Percentiles rank a stretch among this genome's conserved stretches.
These are phyloP conservation scores for Penicillium sp. DNA, from an alignment of 2,329 filamentous ascomycete genomes.

Conservation along the genomic window DNA sequence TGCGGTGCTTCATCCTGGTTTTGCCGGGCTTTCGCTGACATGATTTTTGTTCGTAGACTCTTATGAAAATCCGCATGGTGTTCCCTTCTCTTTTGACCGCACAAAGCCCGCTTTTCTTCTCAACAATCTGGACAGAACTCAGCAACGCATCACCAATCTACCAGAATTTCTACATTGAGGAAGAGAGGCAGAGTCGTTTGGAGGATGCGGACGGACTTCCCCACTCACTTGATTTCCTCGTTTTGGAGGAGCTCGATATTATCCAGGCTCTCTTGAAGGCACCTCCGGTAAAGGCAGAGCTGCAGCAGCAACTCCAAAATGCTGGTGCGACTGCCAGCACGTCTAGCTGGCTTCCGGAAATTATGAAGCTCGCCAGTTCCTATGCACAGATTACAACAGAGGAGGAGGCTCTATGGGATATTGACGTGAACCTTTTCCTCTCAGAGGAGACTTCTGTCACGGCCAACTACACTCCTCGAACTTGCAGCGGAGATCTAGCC, in stretches of 20 bases:
- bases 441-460: constrained; percentile 94
- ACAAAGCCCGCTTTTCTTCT: constrained; percentile 79
- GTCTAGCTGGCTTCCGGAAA: constrained; percentile 78
- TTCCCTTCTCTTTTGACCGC: constrained; percentile 79
- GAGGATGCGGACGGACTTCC: constrained; percentile 90
- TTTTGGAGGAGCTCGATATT: constrained; percentile 92
- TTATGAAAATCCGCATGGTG: constrained; percentile 82
- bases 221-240: constrained; percentile 88
- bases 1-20: constrained; percentile 6
- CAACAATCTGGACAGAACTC: constrained; percentile 85
- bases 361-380: constrained; percentile 78
- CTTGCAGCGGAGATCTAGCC: constrained; percentile 84
- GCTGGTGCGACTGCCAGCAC: constrained; percentile 58
- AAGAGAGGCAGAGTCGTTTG: constrained; percentile 79
- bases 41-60: constrained; percentile 53
- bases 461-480: constrained; percentile 92
- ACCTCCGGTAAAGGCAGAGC: constrained; percentile 80
- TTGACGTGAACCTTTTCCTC: constrained; percentile 92
- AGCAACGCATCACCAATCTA: constrained; percentile 69
- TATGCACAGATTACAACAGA: constrained; percentile 90
- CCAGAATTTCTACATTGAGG: constrained; percentile 78
- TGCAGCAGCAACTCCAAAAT: constrained; percentile 72
- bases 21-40: constrained; percentile 15
- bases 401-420: constrained; percentile 93
- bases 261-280: constrained; percentile 88